A percentile compares a stretch with the other conserved stretches of the same genome.
phyloP scores from a whole-genome alignment of 768 basidiomycete species.

The Hirschioporus abietinus region DNA sequence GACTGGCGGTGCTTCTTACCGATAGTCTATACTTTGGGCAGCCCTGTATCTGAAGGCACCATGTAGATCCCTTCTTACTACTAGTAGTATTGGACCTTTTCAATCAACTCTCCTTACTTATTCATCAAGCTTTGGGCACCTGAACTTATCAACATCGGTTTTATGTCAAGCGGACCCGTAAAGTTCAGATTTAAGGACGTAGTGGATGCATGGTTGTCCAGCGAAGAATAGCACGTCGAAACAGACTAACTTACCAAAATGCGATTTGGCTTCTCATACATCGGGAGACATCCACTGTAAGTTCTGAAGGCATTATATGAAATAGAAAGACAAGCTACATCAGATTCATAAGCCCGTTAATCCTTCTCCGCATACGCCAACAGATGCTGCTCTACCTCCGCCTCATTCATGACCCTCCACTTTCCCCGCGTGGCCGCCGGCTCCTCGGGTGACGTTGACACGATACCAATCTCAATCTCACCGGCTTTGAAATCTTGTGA shows the following conservation, averaged over 20 bases:
- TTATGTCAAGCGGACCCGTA: too few relatives aligned
- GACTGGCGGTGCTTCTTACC: conserved; percentile 1
- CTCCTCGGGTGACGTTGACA: conserved; percentile 73
- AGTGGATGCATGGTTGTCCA: too few relatives aligned
- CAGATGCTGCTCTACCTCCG: conserved; percentile 73
- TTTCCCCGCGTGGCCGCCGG: conserved; percentile 61
- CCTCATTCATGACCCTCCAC: conserved; percentile 76
- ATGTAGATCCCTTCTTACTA: too few relatives aligned
- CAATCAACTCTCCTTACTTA: background rate
- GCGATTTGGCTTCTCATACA: too few relatives aligned
- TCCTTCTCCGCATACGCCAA: conserved; percentile 89
- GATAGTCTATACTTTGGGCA: background rate
- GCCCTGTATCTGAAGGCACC: too few relatives aligned
- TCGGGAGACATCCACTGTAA: too few relatives aligned
- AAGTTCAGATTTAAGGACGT: too few relatives aligned
- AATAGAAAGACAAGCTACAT: conserved; percentile 3
- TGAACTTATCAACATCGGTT: background rate
- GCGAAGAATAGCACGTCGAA: too few relatives aligned
- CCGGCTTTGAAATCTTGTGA: conserved; percentile 94
- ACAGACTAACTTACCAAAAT: too few relatives aligned
- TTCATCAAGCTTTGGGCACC: background rate
- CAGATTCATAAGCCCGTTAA: conserved; percentile 29
- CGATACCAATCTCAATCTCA: conserved; percentile 95
- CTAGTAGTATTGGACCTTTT: background rate
- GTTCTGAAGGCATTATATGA: background rate